A percentile compares a stretch with the other conserved stretches of the same genome.
Conservation (phyloP, 768 basidiomycete species). For the Artomyces pyxidatus region DNA sequence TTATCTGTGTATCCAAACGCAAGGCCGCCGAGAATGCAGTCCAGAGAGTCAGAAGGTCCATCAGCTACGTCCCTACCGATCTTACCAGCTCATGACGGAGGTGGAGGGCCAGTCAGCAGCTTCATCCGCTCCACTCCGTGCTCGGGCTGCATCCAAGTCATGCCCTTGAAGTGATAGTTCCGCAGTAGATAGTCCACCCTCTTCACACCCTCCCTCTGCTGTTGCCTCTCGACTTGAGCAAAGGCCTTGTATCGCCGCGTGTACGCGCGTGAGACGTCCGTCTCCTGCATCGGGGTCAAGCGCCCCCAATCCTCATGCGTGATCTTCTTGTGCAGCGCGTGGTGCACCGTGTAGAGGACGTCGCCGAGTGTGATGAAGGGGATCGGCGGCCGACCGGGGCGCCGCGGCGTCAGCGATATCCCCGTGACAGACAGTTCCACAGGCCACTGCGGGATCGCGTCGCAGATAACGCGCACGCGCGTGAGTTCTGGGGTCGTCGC, state of each 20-base stretch:
- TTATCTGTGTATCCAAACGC: too few species aligned
- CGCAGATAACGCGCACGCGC: constrained; percentile 14
- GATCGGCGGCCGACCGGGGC: constrained; percentile 7
- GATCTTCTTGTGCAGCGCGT: constrained; percentile 14
- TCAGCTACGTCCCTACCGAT: too few species aligned
- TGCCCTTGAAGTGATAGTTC: constrained; percentile 12
- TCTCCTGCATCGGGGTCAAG: constrained; percentile 10
- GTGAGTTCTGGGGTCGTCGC: constrained; percentile 14
- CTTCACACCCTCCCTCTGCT: constrained; percentile 15
- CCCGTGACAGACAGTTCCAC: constrained; percentile 11
- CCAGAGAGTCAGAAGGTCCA: too few species aligned
- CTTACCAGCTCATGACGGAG: too few species aligned
- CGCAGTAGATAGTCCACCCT: constrained; percentile 14
- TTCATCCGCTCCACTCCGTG: constrained; percentile 11
- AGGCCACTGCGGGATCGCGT: constrained; percentile 15
- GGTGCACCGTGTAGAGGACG: constrained; percentile 7
- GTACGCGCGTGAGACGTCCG: constrained; percentile 14
- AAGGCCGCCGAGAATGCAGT: too few species aligned
- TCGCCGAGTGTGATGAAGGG: constrained; percentile 15
- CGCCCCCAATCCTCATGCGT: constrained; percentile 16
- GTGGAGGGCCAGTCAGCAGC: constrained; percentile 7
- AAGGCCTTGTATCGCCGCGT: constrained; percentile 15
- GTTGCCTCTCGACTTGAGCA: constrained; percentile 3
- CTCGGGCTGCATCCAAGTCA: constrained; percentile 12
- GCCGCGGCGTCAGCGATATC: constrained; percentile 10